Base-by-base conservation (phyloP, 345 rosid species). In the Corchorus olitorius region DNA sequence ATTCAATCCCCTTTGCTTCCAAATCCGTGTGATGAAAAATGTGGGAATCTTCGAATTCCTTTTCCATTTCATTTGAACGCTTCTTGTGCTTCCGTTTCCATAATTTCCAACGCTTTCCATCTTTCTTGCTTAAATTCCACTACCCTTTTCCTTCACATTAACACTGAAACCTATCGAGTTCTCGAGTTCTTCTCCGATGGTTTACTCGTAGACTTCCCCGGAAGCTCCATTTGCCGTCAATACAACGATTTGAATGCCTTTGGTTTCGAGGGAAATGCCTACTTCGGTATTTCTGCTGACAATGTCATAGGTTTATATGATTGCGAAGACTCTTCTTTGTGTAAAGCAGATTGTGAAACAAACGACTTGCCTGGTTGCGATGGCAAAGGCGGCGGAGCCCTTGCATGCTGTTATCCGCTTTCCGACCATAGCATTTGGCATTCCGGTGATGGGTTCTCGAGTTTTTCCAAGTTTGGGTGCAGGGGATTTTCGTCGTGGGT, bases 401-500 rank as follows among this genome's bases (percentile, higher is more conserved):
- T 88, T 4, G 87, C 89, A 4, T 94, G 98, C 79, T 94, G 98
- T 56, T 94, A 94, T 67, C 93, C 97, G 15, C 86, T 94, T 17
- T 92, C 94, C 3, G 97, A 94, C 83, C 92, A 79, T 20, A 91
- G 86, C 70, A 75, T 83, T 19, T 90, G 97, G 95, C 85, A 78
- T 50, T 58, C 60, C 11, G 93, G 98, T 5, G 86, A 87, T 7
- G 91, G 88, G 41, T 89, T 94, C 77, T 82, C 93, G 15, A 89
- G 77, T 8, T 94, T 94, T 69, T 80, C 91, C 15, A 89, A 86
- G 77, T 94, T 79, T 27, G 96, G 94, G 16, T 94, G 98, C 86
- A 87, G 93, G 76, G 94, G 98, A 33, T 87, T 90, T 82, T 85
- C 97, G 17, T 89, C 87, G 9, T 94, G 97, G 98, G 86, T 84